A percentile compares a stretch with the other conserved stretches of the same genome.
These are phyloP conservation scores for Cerioporus squamosus DNA, from an alignment of 1,284 basidiomycete species.

Conservation along the genomic window DNA sequence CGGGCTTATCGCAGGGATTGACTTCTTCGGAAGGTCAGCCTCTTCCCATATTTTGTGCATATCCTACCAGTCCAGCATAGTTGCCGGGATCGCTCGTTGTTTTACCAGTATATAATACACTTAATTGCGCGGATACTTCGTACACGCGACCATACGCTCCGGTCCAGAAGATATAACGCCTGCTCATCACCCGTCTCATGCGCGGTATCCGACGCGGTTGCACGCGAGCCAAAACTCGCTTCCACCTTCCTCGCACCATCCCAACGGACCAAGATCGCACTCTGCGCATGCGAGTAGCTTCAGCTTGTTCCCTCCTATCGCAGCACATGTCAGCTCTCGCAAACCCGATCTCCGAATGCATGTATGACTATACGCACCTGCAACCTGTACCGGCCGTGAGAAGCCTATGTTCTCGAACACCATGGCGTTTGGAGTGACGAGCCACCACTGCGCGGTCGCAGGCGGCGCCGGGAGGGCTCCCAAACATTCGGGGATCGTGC, in stretches of 20 bases:
- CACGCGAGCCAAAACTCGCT: conserved; percentile 84
- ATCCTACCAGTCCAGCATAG: too few species aligned
- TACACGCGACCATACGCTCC: too few species aligned
- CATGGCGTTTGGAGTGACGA: conserved; percentile 79
- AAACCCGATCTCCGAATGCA: not conserved
- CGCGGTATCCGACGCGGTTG: conserved; percentile 71
- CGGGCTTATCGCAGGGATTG: too few species aligned
- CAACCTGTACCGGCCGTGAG: conserved; percentile 56
- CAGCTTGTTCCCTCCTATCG: conserved; percentile 44
- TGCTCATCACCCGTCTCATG: conserved; percentile 13
- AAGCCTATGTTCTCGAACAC: conserved; percentile 93
- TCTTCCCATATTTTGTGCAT: too few species aligned
- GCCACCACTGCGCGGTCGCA: conserved; percentile 72
- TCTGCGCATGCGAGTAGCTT: conserved; percentile 90
- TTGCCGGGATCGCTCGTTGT: too few species aligned
- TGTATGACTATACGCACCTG: conserved; percentile 22
- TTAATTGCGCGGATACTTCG: too few species aligned
- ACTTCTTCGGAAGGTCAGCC: too few species aligned
- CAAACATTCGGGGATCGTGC: conserved; percentile 45
- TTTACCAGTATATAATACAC: too few species aligned
- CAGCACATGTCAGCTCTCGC: conserved; percentile 1
- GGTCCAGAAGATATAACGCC: too few species aligned
- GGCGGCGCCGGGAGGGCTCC: conserved; percentile 54
- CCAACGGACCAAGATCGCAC: conserved; percentile 90
- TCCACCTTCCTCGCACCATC: conserved; percentile 83